Conservation (phyloP, 768 basidiomycete species). For the Suillus cothurnatus region DNA sequence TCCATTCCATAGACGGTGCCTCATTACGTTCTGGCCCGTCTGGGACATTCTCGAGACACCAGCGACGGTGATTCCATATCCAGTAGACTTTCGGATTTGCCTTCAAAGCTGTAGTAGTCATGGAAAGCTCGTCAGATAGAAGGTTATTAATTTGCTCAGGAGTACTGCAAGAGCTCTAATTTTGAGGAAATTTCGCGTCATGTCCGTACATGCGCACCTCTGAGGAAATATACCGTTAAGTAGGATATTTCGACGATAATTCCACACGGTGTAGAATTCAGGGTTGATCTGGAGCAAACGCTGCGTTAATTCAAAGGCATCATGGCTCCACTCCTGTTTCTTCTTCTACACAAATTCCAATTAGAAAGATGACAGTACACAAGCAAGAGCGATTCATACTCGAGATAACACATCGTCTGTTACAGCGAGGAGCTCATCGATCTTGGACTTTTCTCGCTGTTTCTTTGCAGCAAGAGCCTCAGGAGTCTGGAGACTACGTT, state of each 20-base stretch:
- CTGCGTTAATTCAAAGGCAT: slow-evolving; percentile 80
- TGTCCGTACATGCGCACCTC: slow-evolving; percentile 46
- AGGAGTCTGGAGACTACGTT: slow-evolving; percentile 56
- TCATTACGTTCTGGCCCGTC: slow-evolving; percentile 57
- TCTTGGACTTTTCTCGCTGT: slow-evolving; percentile 71
- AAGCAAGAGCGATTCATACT: slow-evolving; percentile 42
- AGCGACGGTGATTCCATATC: slow-evolving; percentile 97
- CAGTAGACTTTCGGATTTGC: slow-evolving; percentile 94
- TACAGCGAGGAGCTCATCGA: slow-evolving; percentile 73
- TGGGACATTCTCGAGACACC: slow-evolving; percentile 91
- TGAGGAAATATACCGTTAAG: slow-evolving; percentile 67
- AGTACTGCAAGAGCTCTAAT: slow-evolving; percentile 44
- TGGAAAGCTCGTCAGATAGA: slow-evolving; percentile 71
- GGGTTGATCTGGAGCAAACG: slow-evolving; percentile 82
- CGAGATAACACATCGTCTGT: slow-evolving; percentile 63
- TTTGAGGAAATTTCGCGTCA: slow-evolving; percentile 3
- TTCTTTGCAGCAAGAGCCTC: slow-evolving; percentile 69
- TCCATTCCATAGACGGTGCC: slow-evolving; percentile 64
- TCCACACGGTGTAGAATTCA: slow-evolving; percentile 97
- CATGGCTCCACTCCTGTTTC: slow-evolving; percentile 62
- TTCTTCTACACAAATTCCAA: slow-evolving; percentile 58
- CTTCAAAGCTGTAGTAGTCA: slow-evolving; percentile 82
- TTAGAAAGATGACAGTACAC: slow-evolving; percentile 6
- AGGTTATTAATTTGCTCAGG: slow-evolving; percentile 61
- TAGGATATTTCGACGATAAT: slow-evolving; percentile 85